Base-by-base conservation (phyloP, 352 stramenopile genomes). In the Phytophthora constricta region DNA sequence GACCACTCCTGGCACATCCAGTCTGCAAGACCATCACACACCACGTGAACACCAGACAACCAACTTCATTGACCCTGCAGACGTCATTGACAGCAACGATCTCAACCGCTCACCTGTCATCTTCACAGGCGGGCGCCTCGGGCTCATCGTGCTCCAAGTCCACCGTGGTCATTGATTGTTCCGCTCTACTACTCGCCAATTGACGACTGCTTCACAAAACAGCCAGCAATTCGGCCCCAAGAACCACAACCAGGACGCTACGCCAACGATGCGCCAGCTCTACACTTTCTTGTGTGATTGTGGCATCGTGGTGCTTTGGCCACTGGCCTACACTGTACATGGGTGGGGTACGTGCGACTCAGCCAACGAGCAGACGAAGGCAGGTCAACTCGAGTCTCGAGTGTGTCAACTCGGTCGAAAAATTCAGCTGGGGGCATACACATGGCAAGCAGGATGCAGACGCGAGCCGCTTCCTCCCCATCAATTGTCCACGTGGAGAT, bases 1-100 rank as follows among this genome's bases (percentile, higher is more conserved):
- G 28, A 91, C 70, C 27, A 91, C 71, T 20, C 83, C 83, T 14
- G 83, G 83, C 26, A 91, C 73, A 34, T 91, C 83, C 26, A 91
- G 70, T 70, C 82, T 87, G 43, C 42, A 51, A 34, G 22, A 42
- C 41, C 17, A 52, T 31, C 34, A 51, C 43, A 41, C 25, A 27
- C 45, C 2, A 9, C 5, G 25, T 22, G n/a, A n/a, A n/a, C 28
- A 57, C 17, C 28, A 48, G 19, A 46, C 33, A 28, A 48, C 13
- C 16, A 5, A 14, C 22, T 7, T 17, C 10, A 17, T 3, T n/a
- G n/a, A 1, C 28, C 22, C 20, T 7, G 17, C 42, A 27, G 42
- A 47, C 43, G 13, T 33, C 33, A 27, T 25, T 58, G n/a, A n/a
- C n/a, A n/a, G 31, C 31, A 37, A 37, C 31, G 31, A 13, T 47